Evolutionary conservation across 805 yeast species (phyloP).

Genomic region (Grigorovia humatica): DNA sequence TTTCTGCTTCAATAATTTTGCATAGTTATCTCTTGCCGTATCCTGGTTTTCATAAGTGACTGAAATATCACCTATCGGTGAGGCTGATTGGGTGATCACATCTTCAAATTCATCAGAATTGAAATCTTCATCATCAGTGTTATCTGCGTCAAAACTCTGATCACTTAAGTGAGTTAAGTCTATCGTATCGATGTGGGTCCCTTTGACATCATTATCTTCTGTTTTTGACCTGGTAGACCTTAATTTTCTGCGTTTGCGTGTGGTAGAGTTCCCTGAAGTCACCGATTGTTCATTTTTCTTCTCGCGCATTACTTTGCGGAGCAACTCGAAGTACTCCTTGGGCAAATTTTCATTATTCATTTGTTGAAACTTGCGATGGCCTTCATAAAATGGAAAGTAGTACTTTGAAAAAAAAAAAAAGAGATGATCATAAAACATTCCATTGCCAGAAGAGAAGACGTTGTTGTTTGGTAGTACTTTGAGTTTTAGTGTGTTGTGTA

Average conservation of each 20-base stretch:
- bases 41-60: constrained; percentile 14
- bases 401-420: too few species aligned
- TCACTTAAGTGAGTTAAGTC: neutral
- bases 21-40: constrained; percentile 9
- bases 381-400: neutral
- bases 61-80: constrained; percentile 18
- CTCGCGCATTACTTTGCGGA: constrained; percentile 22
- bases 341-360: constrained; percentile 16
- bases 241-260: constrained; percentile 9
- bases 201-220: neutral
- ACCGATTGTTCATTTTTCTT: constrained; percentile 6
- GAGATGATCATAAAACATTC: too few species aligned
- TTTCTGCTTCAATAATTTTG: constrained; percentile 11
- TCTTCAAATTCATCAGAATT: constrained; percentile 22
- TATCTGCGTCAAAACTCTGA: neutral
- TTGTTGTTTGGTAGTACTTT: too few species aligned
- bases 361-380: neutral
- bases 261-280: constrained; percentile 5
- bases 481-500: too few species aligned
- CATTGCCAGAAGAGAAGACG: neutral
- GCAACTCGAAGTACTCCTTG: constrained; percentile 25
- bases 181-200: neutral
- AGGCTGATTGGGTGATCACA: constrained; percentile 7
- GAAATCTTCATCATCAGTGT: constrained; percentile 15
- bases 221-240: neutral